A percentile compares a stretch with the other conserved stretches of the same genome.
Conservation (phyloP, 2,329 filamentous ascomycete genomes). For the Clathrospora elynae region DNA sequence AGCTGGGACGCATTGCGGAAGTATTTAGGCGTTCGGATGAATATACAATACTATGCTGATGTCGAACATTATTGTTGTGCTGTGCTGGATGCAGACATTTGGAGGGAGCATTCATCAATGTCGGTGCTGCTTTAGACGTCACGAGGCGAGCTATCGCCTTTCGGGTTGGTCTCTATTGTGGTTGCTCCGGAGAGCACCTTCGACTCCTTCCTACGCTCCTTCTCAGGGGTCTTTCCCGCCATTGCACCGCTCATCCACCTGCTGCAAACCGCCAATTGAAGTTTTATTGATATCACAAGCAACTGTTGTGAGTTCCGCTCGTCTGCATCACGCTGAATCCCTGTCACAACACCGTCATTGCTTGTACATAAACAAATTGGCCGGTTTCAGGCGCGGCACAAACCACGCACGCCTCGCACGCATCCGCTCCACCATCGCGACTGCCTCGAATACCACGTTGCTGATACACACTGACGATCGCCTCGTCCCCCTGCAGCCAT, state of each 20-base stretch:
- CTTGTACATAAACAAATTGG: constrained; percentile 34
- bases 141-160: constrained; percentile 19
- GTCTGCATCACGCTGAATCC: constrained; percentile 18
- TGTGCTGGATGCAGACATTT: no score
- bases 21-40: constrained; percentile 8
- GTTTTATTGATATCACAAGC: constrained; percentile 2
- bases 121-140: constrained; percentile 22
- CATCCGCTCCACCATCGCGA: constrained; percentile 16
- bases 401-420: constrained; percentile 36
- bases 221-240: constrained; percentile 15
- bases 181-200: constrained; percentile 20
- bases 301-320: constrained; percentile 29
- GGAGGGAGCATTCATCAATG: no score
- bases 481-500: constrained; percentile 50
- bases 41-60: constrained; percentile 4
- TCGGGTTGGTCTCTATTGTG: constrained; percentile 21
- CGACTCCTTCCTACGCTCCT: constrained; percentile 10
- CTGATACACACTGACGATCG: constrained; percentile 33
- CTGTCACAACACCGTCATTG: constrained; percentile 24
- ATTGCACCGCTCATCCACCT: constrained; percentile 4
- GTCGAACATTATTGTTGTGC: constrained; percentile 12
- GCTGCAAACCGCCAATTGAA: constrained; percentile 2
- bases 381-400: constrained; percentile 29
- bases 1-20: not conserved
- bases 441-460: constrained; percentile 23